Conservation (phyloP, 306 rosid species). For the Acacia confusa region DNA sequence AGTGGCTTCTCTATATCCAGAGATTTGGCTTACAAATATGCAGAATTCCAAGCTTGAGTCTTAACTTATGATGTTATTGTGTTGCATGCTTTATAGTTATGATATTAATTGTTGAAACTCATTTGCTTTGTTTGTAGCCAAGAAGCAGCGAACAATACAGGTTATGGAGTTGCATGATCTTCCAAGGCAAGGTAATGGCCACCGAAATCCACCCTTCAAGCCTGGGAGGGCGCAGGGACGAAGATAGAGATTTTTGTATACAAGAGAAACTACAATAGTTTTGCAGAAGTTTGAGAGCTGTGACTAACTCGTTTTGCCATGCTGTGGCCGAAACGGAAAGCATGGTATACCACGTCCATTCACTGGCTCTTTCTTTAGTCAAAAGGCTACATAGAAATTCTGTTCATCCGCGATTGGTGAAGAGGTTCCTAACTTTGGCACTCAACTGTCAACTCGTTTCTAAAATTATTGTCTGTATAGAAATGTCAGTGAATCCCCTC, state of each 20-base stretch:
- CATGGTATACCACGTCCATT: slow-evolving; percentile 45
- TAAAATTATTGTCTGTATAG: slow-evolving; percentile 42
- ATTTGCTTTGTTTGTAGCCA: slow-evolving; percentile 54
- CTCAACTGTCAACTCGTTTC: slow-evolving; percentile 37
- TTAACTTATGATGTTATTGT: neutral
- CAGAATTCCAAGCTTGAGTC: neutral
- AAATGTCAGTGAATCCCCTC: slow-evolving; percentile 21
- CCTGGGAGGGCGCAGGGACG: slow-evolving; percentile 60
- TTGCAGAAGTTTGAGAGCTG: slow-evolving; percentile 16
- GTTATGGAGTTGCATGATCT: slow-evolving; percentile 92
- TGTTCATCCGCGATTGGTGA: slow-evolving; percentile 35
- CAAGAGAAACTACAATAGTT: neutral
- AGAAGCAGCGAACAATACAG: slow-evolving; percentile 87
- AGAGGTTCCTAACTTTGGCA: slow-evolving; percentile 33
- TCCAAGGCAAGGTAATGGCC: slow-evolving; percentile 68
- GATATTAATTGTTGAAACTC: slow-evolving; percentile 18
- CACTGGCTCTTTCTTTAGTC: slow-evolving; percentile 43
- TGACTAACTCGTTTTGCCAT: slow-evolving; percentile 15
- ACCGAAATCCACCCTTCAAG: slow-evolving; percentile 55
- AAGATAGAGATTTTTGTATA: slow-evolving; percentile 38
- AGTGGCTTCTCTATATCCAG: neutral
- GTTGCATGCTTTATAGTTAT: slow-evolving; percentile 11
- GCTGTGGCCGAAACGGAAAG: slow-evolving; percentile 33
- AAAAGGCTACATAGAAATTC: slow-evolving; percentile 35
- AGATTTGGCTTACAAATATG: neutral